Evolutionary conservation across 2,329 filamentous ascomycete genomes (phyloP).

Genomic region (Penicillium aurantiogriseum): DNA sequence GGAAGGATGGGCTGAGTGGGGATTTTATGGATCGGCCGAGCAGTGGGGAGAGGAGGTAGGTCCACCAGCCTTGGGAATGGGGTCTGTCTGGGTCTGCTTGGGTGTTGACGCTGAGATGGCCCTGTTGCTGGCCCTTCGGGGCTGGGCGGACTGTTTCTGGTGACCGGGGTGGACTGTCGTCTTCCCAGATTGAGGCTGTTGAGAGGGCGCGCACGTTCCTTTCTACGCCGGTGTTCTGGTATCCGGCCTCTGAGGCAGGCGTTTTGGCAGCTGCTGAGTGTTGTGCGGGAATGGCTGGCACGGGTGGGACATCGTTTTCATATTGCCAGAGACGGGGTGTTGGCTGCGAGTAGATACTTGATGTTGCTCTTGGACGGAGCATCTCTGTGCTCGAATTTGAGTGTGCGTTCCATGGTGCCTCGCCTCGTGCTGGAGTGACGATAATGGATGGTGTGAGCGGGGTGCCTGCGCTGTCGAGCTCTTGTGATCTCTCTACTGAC

Average conservation of each 20-base stretch:
- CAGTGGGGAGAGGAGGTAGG: conserved; percentile 46
- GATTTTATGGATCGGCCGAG: conserved; percentile 32
- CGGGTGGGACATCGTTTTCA: conserved; percentile 37
- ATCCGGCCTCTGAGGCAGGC: conserved; percentile 2
- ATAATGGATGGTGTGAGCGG: conserved; percentile 48
- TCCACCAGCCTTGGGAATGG: conserved; percentile 53
- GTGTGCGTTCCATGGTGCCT: conserved; percentile 33
- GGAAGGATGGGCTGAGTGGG: conserved; percentile 26
- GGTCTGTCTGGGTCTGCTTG: conserved; percentile 34
- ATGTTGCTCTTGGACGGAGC: conserved; percentile 35
- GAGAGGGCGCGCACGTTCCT: conserved; percentile 28
- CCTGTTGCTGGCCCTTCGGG: conserved; percentile 12
- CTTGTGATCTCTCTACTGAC: conserved; percentile 25
- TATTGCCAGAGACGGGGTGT: conserved; percentile 31
- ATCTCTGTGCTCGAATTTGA: conserved; percentile 25
- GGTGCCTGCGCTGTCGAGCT: conserved; percentile 33
- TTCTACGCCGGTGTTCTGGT: conserved; percentile 13
- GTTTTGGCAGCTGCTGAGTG: conserved; percentile 24
- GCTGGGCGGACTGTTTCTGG: conserved; percentile 11
- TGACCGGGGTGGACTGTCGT: conserved; percentile 23
- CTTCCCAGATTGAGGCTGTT: conserved; percentile 39
- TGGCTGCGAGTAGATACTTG: conserved; percentile 47
- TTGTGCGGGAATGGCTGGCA: conserved; percentile 41
- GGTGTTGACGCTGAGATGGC: conserved; percentile 36
- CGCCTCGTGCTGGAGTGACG: conserved; percentile 46